These are phyloP conservation scores for Pestalotiopsis sp. DNA, from an alignment of 2,329 filamentous ascomycete species.

Conservation along the genomic window DNA sequence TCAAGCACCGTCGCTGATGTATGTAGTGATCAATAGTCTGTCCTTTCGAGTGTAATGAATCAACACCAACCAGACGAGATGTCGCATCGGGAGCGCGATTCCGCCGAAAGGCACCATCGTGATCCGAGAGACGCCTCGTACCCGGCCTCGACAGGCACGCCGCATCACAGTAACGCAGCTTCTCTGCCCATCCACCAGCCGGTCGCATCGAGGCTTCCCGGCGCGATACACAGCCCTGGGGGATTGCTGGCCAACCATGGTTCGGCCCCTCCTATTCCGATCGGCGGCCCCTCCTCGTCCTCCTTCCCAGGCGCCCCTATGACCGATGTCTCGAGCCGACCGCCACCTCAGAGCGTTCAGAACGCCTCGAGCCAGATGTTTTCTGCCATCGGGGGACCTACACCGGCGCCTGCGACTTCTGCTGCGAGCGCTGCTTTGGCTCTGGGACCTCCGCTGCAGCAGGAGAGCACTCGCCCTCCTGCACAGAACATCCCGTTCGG, in stretches of 20 bases:
- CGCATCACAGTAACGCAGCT: constrained; percentile 84
- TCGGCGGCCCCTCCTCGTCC: constrained; percentile 55
- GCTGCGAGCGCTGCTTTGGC: constrained; percentile 64
- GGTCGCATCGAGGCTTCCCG: constrained; percentile 78
- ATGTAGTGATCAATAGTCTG: background rate
- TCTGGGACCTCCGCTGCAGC: constrained; percentile 72
- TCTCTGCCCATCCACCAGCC: constrained; percentile 94
- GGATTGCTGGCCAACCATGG: constrained; percentile 80
- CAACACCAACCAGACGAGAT: constrained; percentile 45
- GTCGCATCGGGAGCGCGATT: constrained; percentile 66
- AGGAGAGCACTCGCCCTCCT: constrained; percentile 56
- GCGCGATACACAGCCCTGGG: constrained; percentile 89
- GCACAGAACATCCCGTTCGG: constrained; percentile 67
- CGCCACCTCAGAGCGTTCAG: constrained; percentile 55
- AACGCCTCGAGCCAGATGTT: constrained; percentile 58
- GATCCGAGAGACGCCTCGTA: constrained; percentile 63
- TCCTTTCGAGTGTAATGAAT: constrained; percentile 29
- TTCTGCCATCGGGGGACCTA: constrained; percentile 31
- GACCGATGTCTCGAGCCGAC: constrained; percentile 54
- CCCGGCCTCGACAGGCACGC: constrained; percentile 45
- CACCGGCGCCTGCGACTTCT: constrained; percentile 29
- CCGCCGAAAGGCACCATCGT: constrained; percentile 63
- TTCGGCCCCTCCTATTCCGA: constrained; percentile 54
- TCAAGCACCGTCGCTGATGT: background rate
- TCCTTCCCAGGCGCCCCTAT: constrained; percentile 57